These are phyloP conservation scores for Falciphora oryzae DNA, from an alignment of 2,329 filamentous ascomycete species.

Conservation along the genomic window DNA sequence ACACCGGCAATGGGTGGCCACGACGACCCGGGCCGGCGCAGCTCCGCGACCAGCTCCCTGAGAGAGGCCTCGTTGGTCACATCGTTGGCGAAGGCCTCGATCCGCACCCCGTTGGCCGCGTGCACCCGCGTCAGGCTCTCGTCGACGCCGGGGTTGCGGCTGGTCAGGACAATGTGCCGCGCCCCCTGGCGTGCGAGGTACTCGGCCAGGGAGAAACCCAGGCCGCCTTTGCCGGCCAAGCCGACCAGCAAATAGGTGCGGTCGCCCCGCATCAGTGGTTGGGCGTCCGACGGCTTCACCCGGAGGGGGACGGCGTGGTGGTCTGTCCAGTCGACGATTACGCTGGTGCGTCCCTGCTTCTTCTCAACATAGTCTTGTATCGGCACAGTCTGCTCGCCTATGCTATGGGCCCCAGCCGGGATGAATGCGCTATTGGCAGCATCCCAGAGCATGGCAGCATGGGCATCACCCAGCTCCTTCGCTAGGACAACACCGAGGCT, in stretches of 20 bases:
- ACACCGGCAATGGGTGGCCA: constrained; percentile 9
- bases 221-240: constrained; percentile 20
- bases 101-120: not conserved
- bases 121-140: not conserved
- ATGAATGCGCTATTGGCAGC: too few species aligned
- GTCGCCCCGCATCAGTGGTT: constrained; percentile 10
- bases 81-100: constrained; percentile 3
- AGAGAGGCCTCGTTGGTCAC: not conserved
- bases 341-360: too few species aligned
- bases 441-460: too few species aligned
- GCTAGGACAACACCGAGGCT: too few species aligned
- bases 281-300: too few species aligned
- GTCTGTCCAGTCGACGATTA: too few species aligned
- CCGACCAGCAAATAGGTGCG: constrained; percentile 31
- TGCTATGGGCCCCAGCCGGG: too few species aligned
- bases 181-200: constrained; percentile 36
- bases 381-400: too few species aligned
- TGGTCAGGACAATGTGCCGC: constrained; percentile 15
- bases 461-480: too few species aligned
- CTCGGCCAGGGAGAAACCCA: constrained; percentile 31
- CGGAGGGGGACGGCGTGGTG: too few species aligned
- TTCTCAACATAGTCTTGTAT: too few species aligned
- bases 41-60: not conserved
- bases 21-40: not conserved
- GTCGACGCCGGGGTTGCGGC: constrained; percentile 4